phyloP scores from a whole-genome alignment of 2,329 filamentous ascomycete genomes.

The Thelonectria rubi region DNA sequence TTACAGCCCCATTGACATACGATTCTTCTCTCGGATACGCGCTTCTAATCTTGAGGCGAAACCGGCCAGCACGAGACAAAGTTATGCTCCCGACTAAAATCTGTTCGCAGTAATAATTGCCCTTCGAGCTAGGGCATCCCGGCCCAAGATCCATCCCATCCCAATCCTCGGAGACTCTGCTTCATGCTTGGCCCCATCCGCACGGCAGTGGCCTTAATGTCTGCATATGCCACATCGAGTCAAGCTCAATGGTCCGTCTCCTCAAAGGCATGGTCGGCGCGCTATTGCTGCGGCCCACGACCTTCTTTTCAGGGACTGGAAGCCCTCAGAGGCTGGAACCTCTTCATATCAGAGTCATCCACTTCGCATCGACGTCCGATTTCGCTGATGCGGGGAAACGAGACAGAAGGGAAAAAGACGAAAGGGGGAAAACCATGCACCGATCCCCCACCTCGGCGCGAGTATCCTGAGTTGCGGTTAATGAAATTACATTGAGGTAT shows the following conservation, averaged over 20 bases:
- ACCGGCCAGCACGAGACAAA: constrained; percentile 15
- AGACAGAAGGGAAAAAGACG: constrained; percentile 23
- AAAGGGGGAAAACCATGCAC: constrained; percentile 26
- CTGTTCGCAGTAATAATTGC: constrained; percentile 36
- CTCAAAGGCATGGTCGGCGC: constrained; percentile 22
- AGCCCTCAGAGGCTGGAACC: constrained; percentile 25
- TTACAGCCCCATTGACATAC: constrained; percentile 35
- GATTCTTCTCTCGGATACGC: constrained; percentile 22
- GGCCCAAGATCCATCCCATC: constrained; percentile 20
- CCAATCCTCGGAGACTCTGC: background rate
- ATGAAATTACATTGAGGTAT: constrained; percentile 39
- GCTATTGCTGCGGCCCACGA: constrained; percentile 39
- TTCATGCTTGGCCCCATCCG: constrained; percentile 18
- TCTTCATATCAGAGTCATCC: constrained; percentile 37
- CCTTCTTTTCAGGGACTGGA: constrained; percentile 41
- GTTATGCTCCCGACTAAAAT: constrained; percentile 20
- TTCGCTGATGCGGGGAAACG: constrained; percentile 38
- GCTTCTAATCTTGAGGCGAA: constrained; percentile 21
- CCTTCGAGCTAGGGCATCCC: constrained; percentile 25
- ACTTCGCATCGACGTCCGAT: constrained; percentile 36
- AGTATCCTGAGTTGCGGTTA: constrained; percentile 26
- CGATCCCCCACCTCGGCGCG: constrained; percentile 33
- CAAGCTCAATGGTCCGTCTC: constrained; percentile 32
- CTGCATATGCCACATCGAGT: constrained; percentile 34
- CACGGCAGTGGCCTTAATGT: constrained; percentile 12